Base-by-base conservation (phyloP, 106 monocot genomes). In the Apostasia ramifera region DNA sequence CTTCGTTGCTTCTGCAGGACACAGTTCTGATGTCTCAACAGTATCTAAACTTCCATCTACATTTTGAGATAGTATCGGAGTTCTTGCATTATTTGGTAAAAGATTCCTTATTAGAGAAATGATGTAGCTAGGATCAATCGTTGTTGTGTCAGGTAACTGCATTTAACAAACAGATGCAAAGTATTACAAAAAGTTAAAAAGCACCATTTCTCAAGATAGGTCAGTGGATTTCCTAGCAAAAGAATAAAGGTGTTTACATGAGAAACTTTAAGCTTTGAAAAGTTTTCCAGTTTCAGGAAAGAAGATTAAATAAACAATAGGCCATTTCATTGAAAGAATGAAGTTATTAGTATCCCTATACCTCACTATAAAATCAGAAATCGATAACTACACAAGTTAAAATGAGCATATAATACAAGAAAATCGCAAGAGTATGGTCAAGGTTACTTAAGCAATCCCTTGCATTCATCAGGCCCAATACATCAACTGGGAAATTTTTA, bases 71-170 rank as follows among this genome's bases (percentile, higher is more conserved):
- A 62, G 50, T 52, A 73, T 81, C 43, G 66, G 77, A 43, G 41
- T 57, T 41, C 52, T 70, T 37, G 6, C 62, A 47, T 86, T 64
- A 58, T 50, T 14, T 69, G 95, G 95, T 64, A 95, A 77, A 45
- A 95, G 79, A 57, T 74, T 74, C 61, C 95, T 73, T 70, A 95
- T 95, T 66, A 88, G 81, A 74, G 91, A 95, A 61, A 95, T 91
- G 37, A 89, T 80, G 66, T 88, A 89, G 78, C 95, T 91, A n/a
- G 95, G 95, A 82, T 95, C 95, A 70, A 95, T 76, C 14, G 91
- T 95, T 15, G 91, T 88, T 55, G 72, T 56, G 46, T 91, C 91
- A 56, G 56, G 14, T 40, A 77, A 57, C 95, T 91, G 80, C 79
- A 76, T 26, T 26, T 26, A 48, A 37, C 54, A 75, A 44, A 52